A percentile compares a stretch with the other conserved stretches of the same genome.
Evolutionary conservation across 2,329 filamentous ascomycete species (phyloP).

Genomic region (Sarocladiaceae sp.): DNA sequence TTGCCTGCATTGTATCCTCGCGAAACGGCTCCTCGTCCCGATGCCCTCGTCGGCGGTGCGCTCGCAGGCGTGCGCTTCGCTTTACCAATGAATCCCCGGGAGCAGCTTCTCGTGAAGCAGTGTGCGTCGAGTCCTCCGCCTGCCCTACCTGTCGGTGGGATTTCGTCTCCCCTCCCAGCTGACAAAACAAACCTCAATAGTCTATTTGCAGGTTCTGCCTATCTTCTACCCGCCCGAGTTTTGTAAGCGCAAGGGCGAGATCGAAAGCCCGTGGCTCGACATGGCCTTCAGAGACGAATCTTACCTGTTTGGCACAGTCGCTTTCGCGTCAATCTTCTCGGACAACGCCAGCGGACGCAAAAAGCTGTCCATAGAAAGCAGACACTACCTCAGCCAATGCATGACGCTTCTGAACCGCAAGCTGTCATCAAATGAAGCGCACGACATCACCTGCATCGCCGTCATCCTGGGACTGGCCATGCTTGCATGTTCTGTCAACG

Average conservation of each 20-base stretch:
- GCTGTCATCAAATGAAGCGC: conserved; percentile 17
- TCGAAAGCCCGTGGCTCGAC: conserved; percentile 17
- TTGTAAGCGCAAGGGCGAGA: conserved; percentile 5
- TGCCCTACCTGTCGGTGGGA: no score
- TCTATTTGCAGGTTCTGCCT: conserved; percentile 1
- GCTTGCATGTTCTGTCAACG: conserved; percentile 20
- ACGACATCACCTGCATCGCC: conserved; percentile 21
- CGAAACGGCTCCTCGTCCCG: no score
- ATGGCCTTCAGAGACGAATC: conserved; percentile 24
- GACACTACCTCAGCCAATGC: conserved; percentile 18
- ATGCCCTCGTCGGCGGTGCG: no score
- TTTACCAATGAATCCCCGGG: background rate
- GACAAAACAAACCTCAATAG: background rate
- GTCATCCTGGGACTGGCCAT: conserved; percentile 20
- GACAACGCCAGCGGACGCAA: conserved; percentile 7
- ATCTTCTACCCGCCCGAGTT: conserved; percentile 9
- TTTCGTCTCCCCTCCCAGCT: background rate
- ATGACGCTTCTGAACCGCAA: conserved; percentile 23
- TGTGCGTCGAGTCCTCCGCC: background rate
- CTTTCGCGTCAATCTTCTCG: conserved; percentile 12
- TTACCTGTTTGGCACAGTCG: conserved; percentile 23
- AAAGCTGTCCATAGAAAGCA: conserved; percentile 14
- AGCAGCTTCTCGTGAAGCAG: background rate
- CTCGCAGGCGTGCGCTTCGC: background rate
- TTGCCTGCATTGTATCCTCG: no score